A percentile compares a stretch with the other conserved stretches of the same genome.
phyloP scores from a whole-genome alignment of 2,329 filamentous ascomycete genomes.

The Trichoderma sp. region DNA sequence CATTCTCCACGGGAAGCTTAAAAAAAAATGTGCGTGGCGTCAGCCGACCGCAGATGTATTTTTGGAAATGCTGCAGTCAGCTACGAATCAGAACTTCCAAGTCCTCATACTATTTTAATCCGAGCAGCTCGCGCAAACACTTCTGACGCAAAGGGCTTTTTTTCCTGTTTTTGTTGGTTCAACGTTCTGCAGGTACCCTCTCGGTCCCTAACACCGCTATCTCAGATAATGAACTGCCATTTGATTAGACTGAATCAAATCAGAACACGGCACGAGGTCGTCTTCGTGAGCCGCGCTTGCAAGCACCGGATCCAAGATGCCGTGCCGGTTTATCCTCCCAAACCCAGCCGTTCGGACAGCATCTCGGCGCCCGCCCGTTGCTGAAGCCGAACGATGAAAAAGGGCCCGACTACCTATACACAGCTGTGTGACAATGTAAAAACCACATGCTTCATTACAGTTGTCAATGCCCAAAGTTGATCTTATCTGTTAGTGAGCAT shows the following conservation, averaged over 20 bases:
- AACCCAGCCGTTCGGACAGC: neutral
- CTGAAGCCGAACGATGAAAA: neutral
- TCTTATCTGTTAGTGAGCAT: neutral
- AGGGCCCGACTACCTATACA: neutral
- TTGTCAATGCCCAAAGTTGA: neutral
- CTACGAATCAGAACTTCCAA: neutral
- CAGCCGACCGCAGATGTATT: slow-evolving; percentile 21
- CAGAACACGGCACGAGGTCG: neutral
- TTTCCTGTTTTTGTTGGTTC: neutral
- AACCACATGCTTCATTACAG: neutral
- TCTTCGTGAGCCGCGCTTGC: neutral
- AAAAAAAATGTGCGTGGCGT: slow-evolving; percentile 15
- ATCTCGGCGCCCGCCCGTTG: neutral
- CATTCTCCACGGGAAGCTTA: slow-evolving; percentile 1
- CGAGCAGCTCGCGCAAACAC: neutral
- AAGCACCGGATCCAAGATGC: neutral
- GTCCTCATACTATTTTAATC: slow-evolving; percentile 1
- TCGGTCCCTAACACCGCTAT: neutral
- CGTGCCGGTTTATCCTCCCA: neutral
- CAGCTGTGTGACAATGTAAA: neutral
- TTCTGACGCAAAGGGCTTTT: neutral
- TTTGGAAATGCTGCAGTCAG: slow-evolving; percentile 19
- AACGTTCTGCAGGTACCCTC: slow-evolving; percentile 14
- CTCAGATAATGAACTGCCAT: neutral
- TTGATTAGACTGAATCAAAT: neutral